phyloP scores from a whole-genome alignment of 495 filamentous ascomycete species.

The Neurospora tetraspora region DNA sequence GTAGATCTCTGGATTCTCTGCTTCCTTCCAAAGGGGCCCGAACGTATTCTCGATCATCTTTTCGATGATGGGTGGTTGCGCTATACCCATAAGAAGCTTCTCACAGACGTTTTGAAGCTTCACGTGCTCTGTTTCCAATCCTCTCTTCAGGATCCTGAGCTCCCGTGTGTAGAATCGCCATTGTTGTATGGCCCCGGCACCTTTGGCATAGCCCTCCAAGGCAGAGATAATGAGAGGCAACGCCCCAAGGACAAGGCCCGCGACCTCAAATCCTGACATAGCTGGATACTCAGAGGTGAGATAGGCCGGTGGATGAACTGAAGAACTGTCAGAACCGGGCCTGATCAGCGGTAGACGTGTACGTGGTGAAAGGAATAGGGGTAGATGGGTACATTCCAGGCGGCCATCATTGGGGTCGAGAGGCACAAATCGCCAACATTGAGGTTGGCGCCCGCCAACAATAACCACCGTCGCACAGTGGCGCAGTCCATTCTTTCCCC shows the following conservation, averaged over 20 bases:
- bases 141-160: constrained; percentile 20
- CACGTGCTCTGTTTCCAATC: constrained; percentile 22
- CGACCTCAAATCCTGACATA: constrained; percentile 37
- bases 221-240: constrained; percentile 31
- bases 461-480: too few species aligned
- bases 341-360: background rate
- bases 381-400: too few species aligned
- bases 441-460: background rate
- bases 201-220: constrained; percentile 28
- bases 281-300: background rate
- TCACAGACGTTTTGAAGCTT: constrained; percentile 26
- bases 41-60: constrained; percentile 18
- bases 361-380: background rate
- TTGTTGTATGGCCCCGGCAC: constrained; percentile 15
- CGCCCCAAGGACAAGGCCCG: constrained; percentile 30
- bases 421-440: background rate
- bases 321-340: background rate
- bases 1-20: constrained; percentile 2
- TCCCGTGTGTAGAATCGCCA: constrained; percentile 19
- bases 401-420: background rate
- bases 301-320: background rate
- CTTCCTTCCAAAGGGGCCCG: constrained; percentile 11
- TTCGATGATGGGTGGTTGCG: constrained; percentile 12
- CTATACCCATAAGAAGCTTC: constrained; percentile 19
- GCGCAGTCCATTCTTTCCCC: background rate